Evolutionary conservation across 1,284 basidiomycete species (phyloP).

Genomic region (Macrocystidia cucumis): DNA sequence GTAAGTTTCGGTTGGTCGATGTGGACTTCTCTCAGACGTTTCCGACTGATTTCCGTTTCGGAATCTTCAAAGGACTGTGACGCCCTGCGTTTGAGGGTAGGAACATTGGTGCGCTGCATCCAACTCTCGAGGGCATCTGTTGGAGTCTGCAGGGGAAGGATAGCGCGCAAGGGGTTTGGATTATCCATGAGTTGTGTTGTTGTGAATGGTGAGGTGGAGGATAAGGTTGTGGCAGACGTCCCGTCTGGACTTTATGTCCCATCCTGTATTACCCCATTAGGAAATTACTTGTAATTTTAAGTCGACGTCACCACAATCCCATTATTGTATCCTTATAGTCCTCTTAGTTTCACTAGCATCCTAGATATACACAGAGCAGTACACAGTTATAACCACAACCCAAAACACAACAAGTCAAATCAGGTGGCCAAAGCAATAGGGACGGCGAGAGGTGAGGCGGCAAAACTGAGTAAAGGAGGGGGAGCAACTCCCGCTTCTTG

Average conservation of each 20-base stretch:
- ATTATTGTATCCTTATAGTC: too few relatives aligned
- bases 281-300: too few relatives aligned
- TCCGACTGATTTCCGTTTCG: conserved; percentile 41
- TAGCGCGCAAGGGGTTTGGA: conserved; percentile 4
- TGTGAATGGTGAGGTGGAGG: too few relatives aligned
- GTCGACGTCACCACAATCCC: too few relatives aligned
- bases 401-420: conserved; percentile 3
- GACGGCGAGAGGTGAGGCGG: too few relatives aligned
- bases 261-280: too few relatives aligned
- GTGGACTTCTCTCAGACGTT: conserved; percentile 48
- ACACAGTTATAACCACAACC: conserved; percentile 1
- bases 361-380: too few relatives aligned
- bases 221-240: too few relatives aligned
- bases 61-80: conserved; percentile 48
- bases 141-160: conserved; percentile 10
- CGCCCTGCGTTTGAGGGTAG: conserved; percentile 53
- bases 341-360: too few relatives aligned
- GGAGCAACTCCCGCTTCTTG: conserved; percentile 35
- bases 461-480: conserved; percentile 23
- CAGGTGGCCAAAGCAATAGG: conserved; percentile 3
- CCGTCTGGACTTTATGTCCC: too few relatives aligned
- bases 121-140: conserved; percentile 10
- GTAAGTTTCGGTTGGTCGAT: conserved; percentile 13
- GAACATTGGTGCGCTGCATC: conserved; percentile 16
- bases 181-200: too few relatives aligned